Conservation (phyloP, 805 yeast genomes). For the Zygoascus bituminiphila region DNA sequence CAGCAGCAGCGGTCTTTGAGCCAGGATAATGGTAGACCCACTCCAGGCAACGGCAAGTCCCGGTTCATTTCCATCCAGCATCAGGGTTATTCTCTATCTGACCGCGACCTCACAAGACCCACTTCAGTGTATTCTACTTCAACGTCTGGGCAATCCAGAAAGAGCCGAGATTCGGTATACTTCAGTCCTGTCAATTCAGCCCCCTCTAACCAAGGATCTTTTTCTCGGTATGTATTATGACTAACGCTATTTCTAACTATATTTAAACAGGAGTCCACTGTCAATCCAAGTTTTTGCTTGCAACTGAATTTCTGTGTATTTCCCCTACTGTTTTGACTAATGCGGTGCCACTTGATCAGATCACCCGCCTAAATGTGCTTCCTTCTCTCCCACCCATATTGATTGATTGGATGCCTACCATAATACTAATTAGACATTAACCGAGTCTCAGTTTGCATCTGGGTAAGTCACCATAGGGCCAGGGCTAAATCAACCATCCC, state of each 20-base stretch:
- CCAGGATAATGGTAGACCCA: background rate
- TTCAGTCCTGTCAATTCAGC: background rate
- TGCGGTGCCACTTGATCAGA: too few species aligned
- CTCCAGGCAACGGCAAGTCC: background rate
- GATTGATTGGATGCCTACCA: too few species aligned
- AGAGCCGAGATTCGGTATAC: background rate
- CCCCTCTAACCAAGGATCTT: background rate
- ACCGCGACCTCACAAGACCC: constrained; percentile 1
- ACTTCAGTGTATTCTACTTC: background rate
- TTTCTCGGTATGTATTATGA: background rate
- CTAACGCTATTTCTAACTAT: background rate
- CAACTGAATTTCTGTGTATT: too few species aligned
- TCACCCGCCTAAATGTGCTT: too few species aligned
- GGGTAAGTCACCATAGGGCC: too few species aligned
- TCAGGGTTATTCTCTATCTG: background rate
- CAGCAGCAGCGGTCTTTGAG: background rate
- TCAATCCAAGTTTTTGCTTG: too few species aligned
- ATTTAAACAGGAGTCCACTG: too few species aligned
- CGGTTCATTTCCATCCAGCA: background rate
- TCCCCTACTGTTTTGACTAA: too few species aligned
- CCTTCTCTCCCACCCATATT: too few species aligned
- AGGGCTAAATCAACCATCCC: too few species aligned
- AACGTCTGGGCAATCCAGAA: background rate
- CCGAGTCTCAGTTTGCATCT: too few species aligned
- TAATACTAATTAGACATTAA: too few species aligned